phyloP scores from a whole-genome alignment of 2,329 filamentous ascomycete genomes.

The Monilinia aucupariae region DNA sequence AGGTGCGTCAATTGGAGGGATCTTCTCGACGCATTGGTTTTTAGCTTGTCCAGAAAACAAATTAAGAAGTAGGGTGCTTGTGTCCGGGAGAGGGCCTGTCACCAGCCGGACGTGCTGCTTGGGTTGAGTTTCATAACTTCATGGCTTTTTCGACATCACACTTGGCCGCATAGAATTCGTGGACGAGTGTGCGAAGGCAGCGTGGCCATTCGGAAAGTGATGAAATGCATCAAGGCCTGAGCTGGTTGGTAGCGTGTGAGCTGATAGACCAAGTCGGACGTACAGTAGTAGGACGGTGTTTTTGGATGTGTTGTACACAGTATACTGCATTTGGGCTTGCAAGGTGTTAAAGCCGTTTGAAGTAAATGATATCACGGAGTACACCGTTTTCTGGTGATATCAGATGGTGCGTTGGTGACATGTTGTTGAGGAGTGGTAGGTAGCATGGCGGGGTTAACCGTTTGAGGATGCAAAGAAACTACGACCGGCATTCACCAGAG shows the following conservation, averaged over 20 bases:
- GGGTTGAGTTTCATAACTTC: conserved; percentile 10
- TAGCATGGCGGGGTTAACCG: not conserved
- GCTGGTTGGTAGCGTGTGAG: conserved; percentile 13
- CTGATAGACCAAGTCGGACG: conserved; percentile 18
- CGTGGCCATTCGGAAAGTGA: conserved; percentile 16
- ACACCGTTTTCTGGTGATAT: conserved; percentile 14
- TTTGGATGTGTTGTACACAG: conserved; percentile 25
- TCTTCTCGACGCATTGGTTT: not conserved
- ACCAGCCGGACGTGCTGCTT: conserved; percentile 14
- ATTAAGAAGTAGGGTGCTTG: not conserved
- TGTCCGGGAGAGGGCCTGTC: conserved; percentile 13
- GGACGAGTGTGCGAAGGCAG: conserved; percentile 19
- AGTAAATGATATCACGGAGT: conserved; percentile 13
- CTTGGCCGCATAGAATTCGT: conserved; percentile 18
- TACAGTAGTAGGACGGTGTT: conserved; percentile 27
- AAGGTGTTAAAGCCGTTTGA: conserved; percentile 17
- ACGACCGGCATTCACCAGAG: not conserved
- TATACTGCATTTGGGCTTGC: conserved; percentile 12
- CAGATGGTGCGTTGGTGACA: conserved; percentile 15
- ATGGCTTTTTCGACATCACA: conserved; percentile 10
- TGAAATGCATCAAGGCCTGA: conserved; percentile 16
- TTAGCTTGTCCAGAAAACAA: conserved; percentile 10
- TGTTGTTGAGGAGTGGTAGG: conserved; percentile 11
- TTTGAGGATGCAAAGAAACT: conserved; percentile 10
- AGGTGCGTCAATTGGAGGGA: conserved; percentile 4